Evolutionary conservation across 805 yeast species (phyloP).

Genomic region (Saturnispora hagleri): DNA sequence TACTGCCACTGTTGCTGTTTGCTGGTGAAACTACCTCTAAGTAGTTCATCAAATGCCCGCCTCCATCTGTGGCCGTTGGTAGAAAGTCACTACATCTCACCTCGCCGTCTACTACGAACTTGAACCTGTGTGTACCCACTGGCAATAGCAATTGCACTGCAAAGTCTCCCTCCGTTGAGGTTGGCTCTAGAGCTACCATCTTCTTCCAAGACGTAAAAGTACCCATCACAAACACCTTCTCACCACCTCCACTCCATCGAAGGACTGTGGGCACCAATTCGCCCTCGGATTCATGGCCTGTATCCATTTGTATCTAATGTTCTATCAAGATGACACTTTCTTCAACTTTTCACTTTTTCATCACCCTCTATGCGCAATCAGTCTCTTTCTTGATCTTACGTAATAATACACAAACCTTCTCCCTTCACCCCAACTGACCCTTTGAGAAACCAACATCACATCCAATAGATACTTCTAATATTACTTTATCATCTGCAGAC

Average conservation of each 20-base stretch:
- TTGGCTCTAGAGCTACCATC: constrained; percentile 76
- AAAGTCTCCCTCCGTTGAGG: constrained; percentile 42
- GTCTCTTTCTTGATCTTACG: background rate
- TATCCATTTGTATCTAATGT: background rate
- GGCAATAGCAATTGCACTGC: constrained; percentile 70
- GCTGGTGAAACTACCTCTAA: constrained; percentile 68
- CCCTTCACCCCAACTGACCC: background rate
- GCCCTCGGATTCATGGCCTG: background rate
- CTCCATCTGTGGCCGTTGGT: constrained; percentile 96
- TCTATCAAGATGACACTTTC: background rate
- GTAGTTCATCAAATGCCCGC: constrained; percentile 92
- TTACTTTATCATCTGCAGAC: background rate
- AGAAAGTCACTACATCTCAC: constrained; percentile 77
- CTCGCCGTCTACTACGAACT: constrained; percentile 92
- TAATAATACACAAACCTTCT: background rate
- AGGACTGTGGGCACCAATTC: constrained; percentile 49
- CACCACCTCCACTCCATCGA: constrained; percentile 95
- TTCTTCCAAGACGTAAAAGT: constrained; percentile 97
- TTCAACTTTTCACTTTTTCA: background rate
- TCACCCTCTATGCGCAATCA: background rate
- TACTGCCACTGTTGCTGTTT: constrained; percentile 49
- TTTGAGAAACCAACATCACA: background rate
- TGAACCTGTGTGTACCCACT: constrained; percentile 85
- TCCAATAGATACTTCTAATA: background rate
- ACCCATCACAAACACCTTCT: constrained; percentile 91